A percentile compares a stretch with the other conserved stretches of the same genome.
These are phyloP conservation scores for Diaporthe caulivora DNA, from an alignment of 2,329 filamentous ascomycete genomes.

Conservation along the genomic window DNA sequence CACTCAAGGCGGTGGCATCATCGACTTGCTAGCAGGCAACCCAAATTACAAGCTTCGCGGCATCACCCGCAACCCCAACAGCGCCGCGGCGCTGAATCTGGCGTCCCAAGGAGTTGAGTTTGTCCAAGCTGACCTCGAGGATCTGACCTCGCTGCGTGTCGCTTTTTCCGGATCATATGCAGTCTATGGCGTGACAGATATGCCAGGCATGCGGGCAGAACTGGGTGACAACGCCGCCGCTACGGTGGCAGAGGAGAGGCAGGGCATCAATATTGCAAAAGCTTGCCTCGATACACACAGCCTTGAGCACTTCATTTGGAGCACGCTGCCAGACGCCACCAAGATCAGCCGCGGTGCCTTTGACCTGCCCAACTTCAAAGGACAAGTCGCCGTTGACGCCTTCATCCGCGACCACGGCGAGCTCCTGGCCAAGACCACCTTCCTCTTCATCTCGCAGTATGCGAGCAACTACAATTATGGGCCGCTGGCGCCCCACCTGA, in stretches of 20 bases:
- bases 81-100: conserved; percentile 41
- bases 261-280: conserved; percentile 54
- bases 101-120: conserved; percentile 42
- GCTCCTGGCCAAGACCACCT: conserved; percentile 52
- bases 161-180: conserved; percentile 45
- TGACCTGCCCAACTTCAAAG: conserved; percentile 53
- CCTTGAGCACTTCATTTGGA: conserved; percentile 58
- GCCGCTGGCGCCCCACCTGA: conserved; percentile 38
- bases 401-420: conserved; percentile 50
- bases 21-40: background rate
- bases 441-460: conserved; percentile 46
- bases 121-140: conserved; percentile 43
- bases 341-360: conserved; percentile 46
- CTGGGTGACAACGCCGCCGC: background rate
- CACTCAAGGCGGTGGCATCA: conserved; percentile 2
- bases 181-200: conserved; percentile 48
- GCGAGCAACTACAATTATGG: conserved; percentile 31
- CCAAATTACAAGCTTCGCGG: conserved; percentile 44
- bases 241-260: conserved; percentile 51
- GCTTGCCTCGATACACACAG: conserved; percentile 51
- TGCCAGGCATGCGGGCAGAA: conserved; percentile 29
- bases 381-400: conserved; percentile 53
- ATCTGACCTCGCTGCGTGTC: conserved; percentile 35
- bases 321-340: conserved; percentile 52
- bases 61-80: conserved; percentile 43